Evolutionary conservation across 2,329 filamentous ascomycete species (phyloP).

Genomic region (Fonsecaea nubica): DNA sequence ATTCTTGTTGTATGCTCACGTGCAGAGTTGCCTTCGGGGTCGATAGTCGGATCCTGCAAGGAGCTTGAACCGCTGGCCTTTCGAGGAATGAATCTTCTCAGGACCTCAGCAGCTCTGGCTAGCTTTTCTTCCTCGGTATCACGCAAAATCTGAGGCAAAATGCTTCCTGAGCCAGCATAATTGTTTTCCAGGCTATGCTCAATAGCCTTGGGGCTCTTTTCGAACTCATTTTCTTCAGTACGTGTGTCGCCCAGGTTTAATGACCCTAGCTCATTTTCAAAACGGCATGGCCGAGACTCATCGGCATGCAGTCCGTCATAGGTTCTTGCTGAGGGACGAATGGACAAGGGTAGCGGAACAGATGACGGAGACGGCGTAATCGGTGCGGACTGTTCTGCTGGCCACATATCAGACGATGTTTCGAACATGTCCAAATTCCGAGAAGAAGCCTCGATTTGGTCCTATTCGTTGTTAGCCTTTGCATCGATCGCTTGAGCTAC

Average conservation of each 20-base stretch:
- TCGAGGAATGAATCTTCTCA: constrained; percentile 13
- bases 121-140: constrained; percentile 10
- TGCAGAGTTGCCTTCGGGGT: neutral
- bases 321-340: neutral
- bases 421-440: neutral
- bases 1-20: neutral
- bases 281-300: constrained; percentile 28
- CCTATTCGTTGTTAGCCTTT: neutral
- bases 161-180: neutral
- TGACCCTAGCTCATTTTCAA: constrained; percentile 15
- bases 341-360: constrained; percentile 23
- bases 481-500: neutral
- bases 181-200: neutral
- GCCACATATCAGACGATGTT: neutral
- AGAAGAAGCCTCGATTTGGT: neutral
- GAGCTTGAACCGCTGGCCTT: neutral
- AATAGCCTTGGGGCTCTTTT: neutral
- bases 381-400: neutral
- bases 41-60: neutral
- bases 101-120: constrained; percentile 11
- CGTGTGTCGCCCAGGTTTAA: neutral
- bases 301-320: constrained; percentile 13
- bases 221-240: neutral
- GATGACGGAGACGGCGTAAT: constrained; percentile 25
- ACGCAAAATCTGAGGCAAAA: neutral